Conservation (phyloP, 495 filamentous ascomycete species). For the Annulohypoxylon maeteangense region DNA sequence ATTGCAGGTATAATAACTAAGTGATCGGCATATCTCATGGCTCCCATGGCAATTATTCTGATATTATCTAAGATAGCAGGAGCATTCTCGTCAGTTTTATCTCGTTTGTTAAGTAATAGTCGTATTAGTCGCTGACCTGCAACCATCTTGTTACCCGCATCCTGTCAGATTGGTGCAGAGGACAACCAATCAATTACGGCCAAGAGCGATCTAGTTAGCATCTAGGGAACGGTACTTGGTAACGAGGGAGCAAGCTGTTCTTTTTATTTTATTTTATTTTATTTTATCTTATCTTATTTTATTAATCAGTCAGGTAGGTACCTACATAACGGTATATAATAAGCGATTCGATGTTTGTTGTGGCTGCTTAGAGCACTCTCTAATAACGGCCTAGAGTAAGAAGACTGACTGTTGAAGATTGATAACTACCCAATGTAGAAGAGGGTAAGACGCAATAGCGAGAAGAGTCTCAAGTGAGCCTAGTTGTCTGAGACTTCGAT, state of each 20-base stretch:
- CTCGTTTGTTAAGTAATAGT: neutral
- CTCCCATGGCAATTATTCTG: neutral
- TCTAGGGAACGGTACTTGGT: neutral
- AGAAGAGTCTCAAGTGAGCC: constrained; percentile 5
- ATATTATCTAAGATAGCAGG: constrained; percentile 16
- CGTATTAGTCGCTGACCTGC: neutral
- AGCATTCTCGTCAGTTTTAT: neutral
- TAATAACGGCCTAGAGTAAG: neutral
- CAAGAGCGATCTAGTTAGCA: neutral
- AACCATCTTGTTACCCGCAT: constrained; percentile 11
- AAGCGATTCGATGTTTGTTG: neutral
- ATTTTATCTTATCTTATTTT: too few species aligned
- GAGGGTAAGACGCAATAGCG: neutral
- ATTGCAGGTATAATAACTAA: neutral
- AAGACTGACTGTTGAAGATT: constrained; percentile 15
- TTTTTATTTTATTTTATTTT: neutral
- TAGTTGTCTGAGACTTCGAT: constrained; percentile 34
- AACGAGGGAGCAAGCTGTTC: neutral
- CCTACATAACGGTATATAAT: too few species aligned
- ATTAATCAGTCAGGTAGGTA: too few species aligned
- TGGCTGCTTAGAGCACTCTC: neutral
- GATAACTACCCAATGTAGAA: neutral
- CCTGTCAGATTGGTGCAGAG: constrained; percentile 14
- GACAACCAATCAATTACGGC: constrained; percentile 5
- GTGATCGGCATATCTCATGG: constrained; percentile 15